Evolutionary conservation across 2,329 filamentous ascomycete species (phyloP), one percentile per base, ranked within the genome.

Genomic region (Stachybotrys chlorohalonatus): DNA sequence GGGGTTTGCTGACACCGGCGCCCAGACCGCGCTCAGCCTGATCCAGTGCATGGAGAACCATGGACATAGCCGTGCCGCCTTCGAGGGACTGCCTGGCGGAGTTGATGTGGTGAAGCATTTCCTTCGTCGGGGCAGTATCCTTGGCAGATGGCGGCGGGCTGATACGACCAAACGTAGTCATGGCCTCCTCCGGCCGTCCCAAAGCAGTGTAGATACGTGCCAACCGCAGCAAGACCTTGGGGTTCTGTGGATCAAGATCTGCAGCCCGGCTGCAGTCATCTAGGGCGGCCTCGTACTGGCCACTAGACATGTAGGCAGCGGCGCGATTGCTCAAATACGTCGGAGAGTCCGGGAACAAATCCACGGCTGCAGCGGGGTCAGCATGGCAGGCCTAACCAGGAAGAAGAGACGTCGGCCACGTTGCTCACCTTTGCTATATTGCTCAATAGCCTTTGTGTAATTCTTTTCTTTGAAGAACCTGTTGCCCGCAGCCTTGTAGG

Each of bases 391-490:
- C 8, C 36, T 13, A 42, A 42, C 8, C 13, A 13, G 8, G 36
- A 3, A 42, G 9, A 2, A 13, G 36, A 9, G 36, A 42, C 13
- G 36, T 42, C 36, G 36, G 13, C 9, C 2, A 42, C 9, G 13
- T 13, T 47, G 57, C 69, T 68, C 78, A 96, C 93, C 93, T 83
- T 95, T 96, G 62, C 89, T 90, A 71, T 97, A 99, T 71, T 96
- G 90, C 62, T 89, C 82, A 68, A 97, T 92, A 30, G 94, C 93
- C 67, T 88, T 87, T 57, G 79, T 75, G 70, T 93, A 99, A 66
- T 96, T 89, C 68, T 87, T 90, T 59, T 92, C 89, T 77, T 96
- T 97, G 82, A 96, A 99, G 67, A 90, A 93, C 66, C 94, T 94
- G 76, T 99, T 99, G 56, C 94, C 94, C 2, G 89, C 84, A 63